Evolutionary conservation across 2,329 filamentous ascomycete species (phyloP).

Genomic region (Lomentospora prolificans): DNA sequence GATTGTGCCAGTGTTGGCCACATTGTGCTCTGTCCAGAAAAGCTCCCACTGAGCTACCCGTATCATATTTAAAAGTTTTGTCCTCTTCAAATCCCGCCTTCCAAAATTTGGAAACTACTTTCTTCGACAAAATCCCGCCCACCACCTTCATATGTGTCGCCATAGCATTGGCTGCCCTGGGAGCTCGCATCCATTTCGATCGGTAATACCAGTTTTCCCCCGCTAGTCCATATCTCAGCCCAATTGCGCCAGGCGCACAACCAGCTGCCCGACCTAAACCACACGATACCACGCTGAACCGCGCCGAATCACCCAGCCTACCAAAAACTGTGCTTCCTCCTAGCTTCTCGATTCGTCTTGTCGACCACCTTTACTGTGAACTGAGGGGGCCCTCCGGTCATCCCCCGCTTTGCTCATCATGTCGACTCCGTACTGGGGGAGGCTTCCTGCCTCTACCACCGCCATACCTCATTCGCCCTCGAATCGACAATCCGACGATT

Average conservation of each 20-base stretch:
- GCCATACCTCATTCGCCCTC: constrained; percentile 12
- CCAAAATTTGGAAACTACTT: background rate
- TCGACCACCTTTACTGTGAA: constrained; percentile 18
- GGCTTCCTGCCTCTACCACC: constrained; percentile 23
- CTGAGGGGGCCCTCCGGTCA: constrained; percentile 15
- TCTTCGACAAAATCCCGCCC: background rate
- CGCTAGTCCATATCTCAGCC: constrained; percentile 11
- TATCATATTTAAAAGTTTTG: background rate
- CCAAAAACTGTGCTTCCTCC: constrained; percentile 11
- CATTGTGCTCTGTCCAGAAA: too few relatives aligned
- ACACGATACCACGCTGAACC: background rate
- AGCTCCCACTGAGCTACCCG: background rate
- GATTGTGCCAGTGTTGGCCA: too few relatives aligned
- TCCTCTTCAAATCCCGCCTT: background rate
- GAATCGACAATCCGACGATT: constrained; percentile 7
- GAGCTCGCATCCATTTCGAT: constrained; percentile 14
- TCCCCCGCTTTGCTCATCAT: constrained; percentile 10
- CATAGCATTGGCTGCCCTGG: constrained; percentile 32
- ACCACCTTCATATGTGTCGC: constrained; percentile 27
- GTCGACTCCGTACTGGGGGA: constrained; percentile 40
- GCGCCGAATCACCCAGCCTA: constrained; percentile 12
- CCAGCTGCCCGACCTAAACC: constrained; percentile 7
- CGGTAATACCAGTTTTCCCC: constrained; percentile 6
- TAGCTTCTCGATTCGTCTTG: constrained; percentile 10
- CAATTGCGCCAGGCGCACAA: constrained; percentile 19